Evolutionary conservation across 768 basidiomycete genomes (phyloP), one percentile per base, ranked within the genome.

Genomic region (Psilocybe cyanescens): DNA sequence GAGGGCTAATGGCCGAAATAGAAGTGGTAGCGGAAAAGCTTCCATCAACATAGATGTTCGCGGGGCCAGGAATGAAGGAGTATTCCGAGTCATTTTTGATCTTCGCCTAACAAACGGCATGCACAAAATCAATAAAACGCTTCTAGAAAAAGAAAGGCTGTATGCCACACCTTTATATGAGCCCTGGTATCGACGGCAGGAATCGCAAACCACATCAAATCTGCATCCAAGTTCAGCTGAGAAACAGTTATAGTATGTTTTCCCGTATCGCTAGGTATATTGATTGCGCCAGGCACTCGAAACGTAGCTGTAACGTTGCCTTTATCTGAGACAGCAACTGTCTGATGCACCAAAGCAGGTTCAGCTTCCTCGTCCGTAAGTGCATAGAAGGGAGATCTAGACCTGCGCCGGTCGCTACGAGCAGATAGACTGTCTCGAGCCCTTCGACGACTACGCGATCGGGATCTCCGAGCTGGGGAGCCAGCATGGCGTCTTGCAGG

Each of bases 31-130:
- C 70, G 3, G 83, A 78, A 62, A 82, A 85, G 59, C 77, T 78
- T 19, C 81, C 81, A 68, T 86, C 81, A 44, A 85, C 73, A 65
- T 83, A 85, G 0, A 85, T 75, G 59, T 76, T 81, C 0, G 79
- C 78, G 0, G 69, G 59, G 0, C 85, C 85, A 24, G 52, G 44
- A 33, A 60, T 46, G 19, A 54, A 60, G 3, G 30, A n/a, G n/a
- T 60, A 60, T 11, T 82, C 78, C 7, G 81, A 82, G 12, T 77
- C 75, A 62, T 86, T 86, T 67, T 76, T 79, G 62, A 86, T 76
- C 55, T 69, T 76, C 14, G 76, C 78, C 78, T 82, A 55, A 31
- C 4, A n/a, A 37, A 3, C 4, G 6, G 33, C 33, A 5, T 2
- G 58, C n/a, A 8, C 2, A 12, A 49, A 19, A 49, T 4, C 11